Base-by-base conservation (phyloP, 495 filamentous ascomycete species). In the Letharia columbiana region DNA sequence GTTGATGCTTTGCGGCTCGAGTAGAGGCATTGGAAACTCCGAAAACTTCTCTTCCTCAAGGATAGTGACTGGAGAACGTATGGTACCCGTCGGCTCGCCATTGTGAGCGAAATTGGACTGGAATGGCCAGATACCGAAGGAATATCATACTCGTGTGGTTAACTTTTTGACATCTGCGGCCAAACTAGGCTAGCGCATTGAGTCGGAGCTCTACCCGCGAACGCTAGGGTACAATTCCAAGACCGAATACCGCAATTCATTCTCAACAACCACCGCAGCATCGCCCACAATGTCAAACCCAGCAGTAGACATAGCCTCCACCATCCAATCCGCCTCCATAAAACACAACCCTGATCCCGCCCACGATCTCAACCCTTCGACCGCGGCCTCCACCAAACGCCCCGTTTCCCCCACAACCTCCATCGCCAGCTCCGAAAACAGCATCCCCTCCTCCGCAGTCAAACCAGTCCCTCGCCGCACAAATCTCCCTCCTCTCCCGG, bases 321-420 rank as follows among this genome's bases (percentile, higher is more conserved):
- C 87, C 28, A 81, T 96, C 67, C 92, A 96, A 75, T 84, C 88
- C 18, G 89, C 88, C 41, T 87, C 87, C 68, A 83, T 96, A 76
- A 87, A 88, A 41, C 81, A 75, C 23, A 67, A 84, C 47, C 91
- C 91, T 2, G 88, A 85, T 35, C 81, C 87, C 10, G 65, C 73
- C 47, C 89, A 91, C 79, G 92, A 96, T 76, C 68, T 92, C 72
- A 92, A 92, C 75, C 91, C 91, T 18, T 81, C 89, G 37, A 91
- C 91, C 54, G 81, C 89, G 37, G 82, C 86, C 20, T 84, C 87
- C 64, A 73, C 79, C 71, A 84, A 85, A 75, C 61, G 56, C n/a
- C 72, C 66, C 62, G 67, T 66, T 58, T 75, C 61, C 71, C 75
- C 64, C 73, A 76, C 45, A 71, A 69, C 52, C 50, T 62, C 64